A percentile compares a stretch with the other conserved stretches of the same genome.
These are phyloP conservation scores for Cenococcum geophilum DNA, from an alignment of 495 filamentous ascomycete genomes.

Conservation along the genomic window DNA sequence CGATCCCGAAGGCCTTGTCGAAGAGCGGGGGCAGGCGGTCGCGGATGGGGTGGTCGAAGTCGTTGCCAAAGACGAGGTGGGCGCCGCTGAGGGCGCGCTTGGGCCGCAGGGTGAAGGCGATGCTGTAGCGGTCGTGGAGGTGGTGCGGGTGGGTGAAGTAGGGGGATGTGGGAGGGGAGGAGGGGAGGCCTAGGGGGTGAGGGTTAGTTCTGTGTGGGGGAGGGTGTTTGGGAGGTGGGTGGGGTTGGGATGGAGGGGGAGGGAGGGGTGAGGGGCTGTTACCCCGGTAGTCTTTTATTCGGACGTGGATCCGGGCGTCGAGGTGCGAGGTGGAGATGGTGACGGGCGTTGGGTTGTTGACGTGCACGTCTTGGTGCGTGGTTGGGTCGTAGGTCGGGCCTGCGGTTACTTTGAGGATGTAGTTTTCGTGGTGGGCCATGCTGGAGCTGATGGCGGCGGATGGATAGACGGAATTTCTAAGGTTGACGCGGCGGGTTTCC, in stretches of 20 bases:
- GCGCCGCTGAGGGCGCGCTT: conserved; percentile 56
- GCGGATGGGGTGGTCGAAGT: conserved; percentile 82
- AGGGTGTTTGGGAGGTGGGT: not conserved
- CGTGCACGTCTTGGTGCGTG: conserved; percentile 60
- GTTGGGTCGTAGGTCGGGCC: conserved; percentile 62
- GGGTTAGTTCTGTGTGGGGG: conserved; percentile 2
- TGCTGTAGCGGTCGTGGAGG: conserved; percentile 70
- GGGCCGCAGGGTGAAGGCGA: conserved; percentile 67
- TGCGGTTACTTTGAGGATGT: conserved; percentile 64
- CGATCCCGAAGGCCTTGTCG: conserved; percentile 68
- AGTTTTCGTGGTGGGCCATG: conserved; percentile 48
- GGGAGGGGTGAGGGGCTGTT: conserved; percentile 12
- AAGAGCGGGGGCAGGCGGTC: conserved; percentile 79
- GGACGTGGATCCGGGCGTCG: conserved; percentile 58
- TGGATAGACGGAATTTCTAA: too few relatives aligned
- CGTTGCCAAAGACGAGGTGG: conserved; percentile 82
- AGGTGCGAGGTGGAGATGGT: conserved; percentile 54
- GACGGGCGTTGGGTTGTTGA: conserved; percentile 59
- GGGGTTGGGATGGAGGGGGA: conserved; percentile 4
- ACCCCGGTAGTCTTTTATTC: conserved; percentile 61
- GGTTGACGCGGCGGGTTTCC: too few relatives aligned
- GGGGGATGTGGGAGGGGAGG: conserved; percentile 44
- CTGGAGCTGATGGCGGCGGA: too few relatives aligned
- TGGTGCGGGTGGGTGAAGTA: conserved; percentile 73
- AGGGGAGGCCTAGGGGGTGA: conserved; percentile 26